Base-by-base conservation (phyloP, 2,329 filamentous ascomycete genomes). In the Leptographium procerum region DNA sequence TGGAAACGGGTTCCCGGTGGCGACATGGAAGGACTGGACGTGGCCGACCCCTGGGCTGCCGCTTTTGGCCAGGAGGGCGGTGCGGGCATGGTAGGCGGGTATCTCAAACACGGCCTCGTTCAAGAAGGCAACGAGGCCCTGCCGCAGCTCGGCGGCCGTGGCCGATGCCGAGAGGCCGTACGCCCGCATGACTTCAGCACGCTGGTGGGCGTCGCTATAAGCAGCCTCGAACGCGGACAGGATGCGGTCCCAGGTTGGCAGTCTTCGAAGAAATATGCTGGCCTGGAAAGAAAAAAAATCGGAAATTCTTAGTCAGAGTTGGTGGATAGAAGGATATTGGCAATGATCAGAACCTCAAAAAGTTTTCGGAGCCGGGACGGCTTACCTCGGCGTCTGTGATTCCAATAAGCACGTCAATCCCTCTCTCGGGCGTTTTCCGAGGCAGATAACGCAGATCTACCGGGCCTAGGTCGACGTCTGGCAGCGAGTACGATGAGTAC, bases 1-100 rank as follows among this genome's bases (percentile, higher is more conserved):
- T 1, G 57, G 31, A 52, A 61, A 34, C 4, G 59, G 59, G 24
- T 61, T 61, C 29, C 59, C 59, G 5, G 43, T n/a, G 13, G 55
- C 53, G 1, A 57, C 26, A 10, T 58, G 57, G 53, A 47, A 57
- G 7, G 51, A 40, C 40, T 61, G 57, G 22, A 61, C 51, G 8
- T 53, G 56, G 14, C 47, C 40, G 24, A 56, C 36, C 10, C 10
- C 33, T 1, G 3, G 16, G 22, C 48, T 26, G 40, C 36, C 36
- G 26, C 26, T n/a, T 10, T 55, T 28, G 16, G 26, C 26, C 10
- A 6, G 36, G 36, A 55, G 36, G 14, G 14, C 16, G 9, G 11
- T 24, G 26, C 40, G 53, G n/a, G 53, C 33, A 1, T 29, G 43
- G 31, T 56, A 28, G 0, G 56, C 40, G 1, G 56, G 52, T 13